Evolutionary conservation across 1,284 basidiomycete species (phyloP), one percentile per base, ranked within the genome.

Genomic region (Tilletia caries): DNA sequence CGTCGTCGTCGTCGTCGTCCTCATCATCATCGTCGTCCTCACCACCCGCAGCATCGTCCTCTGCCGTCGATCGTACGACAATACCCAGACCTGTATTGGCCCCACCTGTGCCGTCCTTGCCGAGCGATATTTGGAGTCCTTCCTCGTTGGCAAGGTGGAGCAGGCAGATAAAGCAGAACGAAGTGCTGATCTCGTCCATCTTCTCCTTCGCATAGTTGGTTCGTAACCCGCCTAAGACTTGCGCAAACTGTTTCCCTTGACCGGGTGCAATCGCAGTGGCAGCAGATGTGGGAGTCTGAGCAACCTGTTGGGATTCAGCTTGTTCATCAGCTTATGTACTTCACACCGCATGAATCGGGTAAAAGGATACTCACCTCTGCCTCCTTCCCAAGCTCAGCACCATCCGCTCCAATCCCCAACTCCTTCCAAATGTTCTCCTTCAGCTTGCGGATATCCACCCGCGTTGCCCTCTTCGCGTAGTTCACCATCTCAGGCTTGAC

Each of bases 341-440:
- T 60, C 54, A 32, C 29, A 20, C 13, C 18, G 23, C 2, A 13
- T 4, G 6, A 8, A 65, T 18, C 8, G 6, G 27, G 23, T 18
- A 33, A 33, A 34, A 32, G 15, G 2, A 41, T 15, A 25, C 70
- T 62, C 62, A 66, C 86, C 27, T 86, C 86, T 15, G 86, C 86
- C 13, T 85, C 81, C 67, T 72, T 69, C 73, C 43, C 64, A 23
- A 23, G 37, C 3, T 18, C 64, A 27, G 70, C 64, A n/a, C 60
- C 66, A 5, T 67, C 64, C 3, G 68, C 52, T 18, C 69, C 29
- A 43, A 80, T 76, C 15, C 67, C 90, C 46, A 98, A 85, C 5
- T 92, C 91, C 80, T 88, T 91, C 95, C 95, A 99, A 69, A 98
- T 98, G 79, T 94, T 96, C 73, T 98, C 96, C 86, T 98, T 99